Percentiles rank a stretch among this genome's conserved stretches.
These are phyloP conservation scores for Paraleonurus japonicus DNA, from an alignment of 257 asterid genomes.

Conservation along the genomic window DNA sequence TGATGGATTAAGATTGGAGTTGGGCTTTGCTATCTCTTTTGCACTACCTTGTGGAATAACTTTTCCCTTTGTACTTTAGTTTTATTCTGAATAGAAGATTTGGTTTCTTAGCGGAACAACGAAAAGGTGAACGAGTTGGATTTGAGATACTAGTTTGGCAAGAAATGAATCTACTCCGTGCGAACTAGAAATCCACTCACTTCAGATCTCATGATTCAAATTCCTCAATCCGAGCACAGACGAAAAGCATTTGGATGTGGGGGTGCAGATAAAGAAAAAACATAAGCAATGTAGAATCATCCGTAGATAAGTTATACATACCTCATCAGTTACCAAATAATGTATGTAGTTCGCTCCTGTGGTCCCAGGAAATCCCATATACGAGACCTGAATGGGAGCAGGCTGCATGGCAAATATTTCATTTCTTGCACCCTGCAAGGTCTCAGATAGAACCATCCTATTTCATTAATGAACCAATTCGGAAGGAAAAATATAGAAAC, in stretches of 20 bases:
- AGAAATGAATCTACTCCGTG: no score
- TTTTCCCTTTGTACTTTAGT: background rate
- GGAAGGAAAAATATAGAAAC: background rate
- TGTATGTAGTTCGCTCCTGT: constrained; percentile 93
- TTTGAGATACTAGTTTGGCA: background rate
- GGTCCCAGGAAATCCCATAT: constrained; percentile 99
- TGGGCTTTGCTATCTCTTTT: background rate
- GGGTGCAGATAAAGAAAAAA: background rate
- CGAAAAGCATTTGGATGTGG: background rate
- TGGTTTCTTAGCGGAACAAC: background rate
- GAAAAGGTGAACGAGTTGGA: no score
- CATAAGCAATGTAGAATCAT: background rate
- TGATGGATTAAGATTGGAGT: background rate
- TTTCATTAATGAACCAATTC: constrained; percentile 8
- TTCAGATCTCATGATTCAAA: background rate
- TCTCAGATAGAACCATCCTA: constrained; percentile 9
- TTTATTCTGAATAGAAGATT: background rate
- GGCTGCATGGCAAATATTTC: constrained; percentile 99
- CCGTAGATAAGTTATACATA: constrained; percentile 17
- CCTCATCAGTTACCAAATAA: constrained; percentile 98
- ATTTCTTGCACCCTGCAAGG: constrained; percentile 92
- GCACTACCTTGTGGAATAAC: background rate
- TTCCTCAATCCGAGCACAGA: background rate
- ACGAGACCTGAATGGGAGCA: constrained; percentile 99
- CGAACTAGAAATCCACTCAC: no score